These are phyloP conservation scores for Ganoderma leucocontextum DNA, from an alignment of 1,284 basidiomycete species.

Conservation along the genomic window DNA sequence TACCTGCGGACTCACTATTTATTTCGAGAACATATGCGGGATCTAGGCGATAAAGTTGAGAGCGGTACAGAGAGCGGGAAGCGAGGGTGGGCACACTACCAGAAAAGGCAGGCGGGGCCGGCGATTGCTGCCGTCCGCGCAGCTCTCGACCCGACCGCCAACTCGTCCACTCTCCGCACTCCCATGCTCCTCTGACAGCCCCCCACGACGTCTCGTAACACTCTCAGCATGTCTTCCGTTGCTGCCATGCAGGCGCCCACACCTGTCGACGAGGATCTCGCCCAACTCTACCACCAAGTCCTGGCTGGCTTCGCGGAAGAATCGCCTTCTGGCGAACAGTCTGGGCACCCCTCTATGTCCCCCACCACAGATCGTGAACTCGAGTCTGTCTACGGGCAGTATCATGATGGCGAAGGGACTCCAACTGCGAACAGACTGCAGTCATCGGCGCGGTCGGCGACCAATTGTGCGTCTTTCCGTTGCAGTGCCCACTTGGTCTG, in stretches of 20 bases:
- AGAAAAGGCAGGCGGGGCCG: conserved; percentile 21
- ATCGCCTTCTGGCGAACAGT: conserved; percentile 47
- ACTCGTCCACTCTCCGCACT: conserved; percentile 7
- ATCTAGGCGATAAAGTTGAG: conserved; percentile 1
- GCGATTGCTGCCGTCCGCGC: conserved; percentile 14
- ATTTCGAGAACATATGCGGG: background rate
- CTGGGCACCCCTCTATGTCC: conserved; percentile 39
- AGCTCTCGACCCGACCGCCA: conserved; percentile 22
- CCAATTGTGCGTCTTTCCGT: conserved; percentile 37
- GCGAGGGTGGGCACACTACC: conserved; percentile 13
- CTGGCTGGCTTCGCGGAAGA: conserved; percentile 69
- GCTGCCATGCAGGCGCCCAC: conserved; percentile 36
- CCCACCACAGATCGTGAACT: conserved; percentile 39
- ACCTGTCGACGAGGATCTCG: conserved; percentile 73
- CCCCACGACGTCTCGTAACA: conserved; percentile 2
- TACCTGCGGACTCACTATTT: background rate
- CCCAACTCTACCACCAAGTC: conserved; percentile 75
- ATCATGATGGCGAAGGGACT: conserved; percentile 43
- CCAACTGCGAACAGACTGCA: conserved; percentile 38
- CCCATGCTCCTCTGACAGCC: conserved; percentile 8
- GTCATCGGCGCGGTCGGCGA: conserved; percentile 33
- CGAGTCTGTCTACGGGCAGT: conserved; percentile 40
- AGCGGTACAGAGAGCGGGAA: background rate
- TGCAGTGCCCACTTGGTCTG: conserved; percentile 31
- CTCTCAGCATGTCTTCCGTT: conserved; percentile 38